phyloP scores from a whole-genome alignment of 2,329 filamentous ascomycete genomes.

The Diaporthe amygdali region DNA sequence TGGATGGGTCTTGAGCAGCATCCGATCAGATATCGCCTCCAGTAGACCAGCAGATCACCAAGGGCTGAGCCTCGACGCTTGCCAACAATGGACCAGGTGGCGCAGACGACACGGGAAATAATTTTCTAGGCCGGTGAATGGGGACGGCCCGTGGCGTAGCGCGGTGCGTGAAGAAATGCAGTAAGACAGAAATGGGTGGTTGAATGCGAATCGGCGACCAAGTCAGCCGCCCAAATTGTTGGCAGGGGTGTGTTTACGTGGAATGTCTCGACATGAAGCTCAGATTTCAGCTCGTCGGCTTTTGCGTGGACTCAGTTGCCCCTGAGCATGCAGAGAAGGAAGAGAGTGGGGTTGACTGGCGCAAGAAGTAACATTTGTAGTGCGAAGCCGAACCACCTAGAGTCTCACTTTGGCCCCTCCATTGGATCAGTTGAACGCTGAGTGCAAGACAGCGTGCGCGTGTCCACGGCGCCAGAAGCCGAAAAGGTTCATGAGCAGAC shows the following conservation, averaged over 20 bases:
- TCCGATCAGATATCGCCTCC: background rate
- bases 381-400: too few relatives aligned
- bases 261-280: slow-evolving; percentile 1
- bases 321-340: background rate
- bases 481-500: too few relatives aligned
- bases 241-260: slow-evolving; percentile 3
- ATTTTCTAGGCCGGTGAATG: background rate
- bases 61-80: background rate
- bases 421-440: too few relatives aligned
- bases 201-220: background rate
- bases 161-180: background rate
- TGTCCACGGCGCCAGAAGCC: too few relatives aligned
- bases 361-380: background rate
- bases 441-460: too few relatives aligned
- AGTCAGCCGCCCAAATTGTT: background rate
- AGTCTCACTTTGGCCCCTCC: too few relatives aligned
- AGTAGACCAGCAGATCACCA: background rate
- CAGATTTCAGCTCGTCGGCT: slow-evolving; percentile 8
- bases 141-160: background rate
- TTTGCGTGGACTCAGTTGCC: slow-evolving; percentile 8
- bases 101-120: background rate
- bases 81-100: background rate
- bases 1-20: background rate
- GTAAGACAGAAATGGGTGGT: background rate
- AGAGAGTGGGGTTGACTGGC: background rate